Base-by-base conservation (phyloP, 768 basidiomycete species). In the Leccinum barrowsii region DNA sequence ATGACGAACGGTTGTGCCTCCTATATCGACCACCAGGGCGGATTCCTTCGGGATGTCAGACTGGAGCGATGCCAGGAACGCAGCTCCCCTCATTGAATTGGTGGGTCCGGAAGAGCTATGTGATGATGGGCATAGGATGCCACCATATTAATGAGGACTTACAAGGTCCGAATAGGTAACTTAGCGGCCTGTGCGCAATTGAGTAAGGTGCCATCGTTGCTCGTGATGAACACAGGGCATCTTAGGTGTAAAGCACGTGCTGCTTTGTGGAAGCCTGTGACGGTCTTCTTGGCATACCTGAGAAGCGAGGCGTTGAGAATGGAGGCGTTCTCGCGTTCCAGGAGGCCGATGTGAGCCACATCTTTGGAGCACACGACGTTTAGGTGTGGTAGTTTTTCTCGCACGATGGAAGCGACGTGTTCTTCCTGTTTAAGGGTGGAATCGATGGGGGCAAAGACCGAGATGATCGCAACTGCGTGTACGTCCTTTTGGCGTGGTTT, bases 41-140 rank as follows among this genome's bases (percentile, higher is more conserved):
- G 74, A 69, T 66, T 77, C 71, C 57, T 66, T 74, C 48, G 69
- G 48, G 55, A 70, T 59, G 61, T 65, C 58, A 8, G 68, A 69
- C 60, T 73, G 74, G 47, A 76, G 68, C 8, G 77, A 78, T 1
- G 85, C 80, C 5, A 87, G 74, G 67, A 82, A 86, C 4, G 81
- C 81, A 5, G 85, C 86, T 8, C 85, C 86, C 52, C 86, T 75
- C 85, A 87, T 88, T 1, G 84, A 85, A 67, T 87, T 87, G 1
- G 86, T 88, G 6, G 85, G 81, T 3, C 83, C 84, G 46, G 78
- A 81, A 21, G 78, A 79, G 57, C 67, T 72, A 56, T 46, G 49
- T 11, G 50, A 57, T 32, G 21, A 66, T 17, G 70, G 55, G n/a
- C 13, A 19, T 10, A 34, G 32, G 32, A 34, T 34, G 32, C 12